Evolutionary conservation across 495 filamentous ascomycete species (phyloP), one percentile per base, ranked within the genome.

Genomic region (Recurvomyces mirabilis): DNA sequence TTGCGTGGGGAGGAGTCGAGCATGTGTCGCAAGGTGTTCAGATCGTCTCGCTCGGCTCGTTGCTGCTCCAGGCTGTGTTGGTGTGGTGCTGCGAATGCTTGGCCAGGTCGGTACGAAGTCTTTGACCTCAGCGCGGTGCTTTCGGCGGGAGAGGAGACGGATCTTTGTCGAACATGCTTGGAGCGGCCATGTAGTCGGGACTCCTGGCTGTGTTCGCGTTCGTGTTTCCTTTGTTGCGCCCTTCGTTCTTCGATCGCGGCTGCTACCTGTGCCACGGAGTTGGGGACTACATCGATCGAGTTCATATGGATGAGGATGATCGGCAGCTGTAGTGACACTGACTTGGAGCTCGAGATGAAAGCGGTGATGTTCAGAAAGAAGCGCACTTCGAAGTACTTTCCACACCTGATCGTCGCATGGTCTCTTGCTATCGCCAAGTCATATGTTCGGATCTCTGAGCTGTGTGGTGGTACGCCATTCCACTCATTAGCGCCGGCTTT

Each of bases 271-370:
- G 66, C 61, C 7, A 77, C 60, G n/a, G 70, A 68, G 43, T 77
- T 77, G 4, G 74, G 71, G 20, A 73, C 66, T n/a, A 77, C 71
- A 37, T 77, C 74, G 40, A 75, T 67, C 20, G 74, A 73, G 54
- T 75, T 75, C 60, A 74, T 75, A 56, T 75, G 70, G 30, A 75
- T 67, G 33, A 75, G 65, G 1, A 68, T 71, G 36, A 75, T 65
- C 12, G 72, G 70, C 15, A 77, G 55, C 50, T 75, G 74, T 11
- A 75, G 65, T 23, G 61, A 62, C 38, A 75, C 59, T 15, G 64
- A 56, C 46, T 67, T 74, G 41, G 65, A 58, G 42, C 65, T 69
- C 26, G 61, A 52, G 30, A 61, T 59, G 17, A 63, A 55, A 21
- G 70, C 61, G 35, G 63, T 55, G 25, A 74, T 49, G 46, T 68